These are phyloP conservation scores for Kockiozyma suomiensis DNA, from an alignment of 805 yeast genomes.

Conservation along the genomic window DNA sequence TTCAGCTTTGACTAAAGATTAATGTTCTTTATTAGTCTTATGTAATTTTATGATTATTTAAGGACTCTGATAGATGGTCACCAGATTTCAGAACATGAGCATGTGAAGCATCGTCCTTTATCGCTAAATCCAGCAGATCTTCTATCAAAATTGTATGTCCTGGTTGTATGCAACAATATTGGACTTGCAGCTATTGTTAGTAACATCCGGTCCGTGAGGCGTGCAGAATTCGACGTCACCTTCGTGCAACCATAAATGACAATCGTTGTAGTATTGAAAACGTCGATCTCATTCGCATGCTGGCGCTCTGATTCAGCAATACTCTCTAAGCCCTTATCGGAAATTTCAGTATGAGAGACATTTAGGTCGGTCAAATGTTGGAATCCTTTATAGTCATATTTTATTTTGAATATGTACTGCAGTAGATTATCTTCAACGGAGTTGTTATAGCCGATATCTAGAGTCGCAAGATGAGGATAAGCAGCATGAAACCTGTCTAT, in stretches of 20 bases:
- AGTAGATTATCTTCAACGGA: not conserved
- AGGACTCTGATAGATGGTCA: too few relatives aligned
- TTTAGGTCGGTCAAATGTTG: not conserved
- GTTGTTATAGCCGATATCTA: constrained; percentile 3
- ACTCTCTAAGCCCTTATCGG: not conserved
- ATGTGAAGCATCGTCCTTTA: constrained; percentile 1
- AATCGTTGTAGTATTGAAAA: not conserved
- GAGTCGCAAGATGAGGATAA: not conserved
- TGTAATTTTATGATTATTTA: too few relatives aligned
- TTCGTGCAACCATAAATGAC: too few relatives aligned
- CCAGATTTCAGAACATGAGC: constrained; percentile 8
- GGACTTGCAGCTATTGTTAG: not conserved
- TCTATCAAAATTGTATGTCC: constrained; percentile 15
- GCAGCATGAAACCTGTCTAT: not conserved
- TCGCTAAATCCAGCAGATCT: constrained; percentile 4
- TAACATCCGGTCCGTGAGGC: too few relatives aligned
- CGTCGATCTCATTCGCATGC: not conserved
- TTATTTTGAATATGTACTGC: not conserved
- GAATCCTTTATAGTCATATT: not conserved
- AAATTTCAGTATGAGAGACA: not conserved
- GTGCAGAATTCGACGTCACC: too few relatives aligned
- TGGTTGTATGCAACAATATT: not conserved
- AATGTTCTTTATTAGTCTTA: too few relatives aligned
- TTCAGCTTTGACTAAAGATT: too few relatives aligned
- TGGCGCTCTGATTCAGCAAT: not conserved